phyloP scores from a whole-genome alignment of 2,329 filamentous ascomycete species.

The Aspergillus japonicus region DNA sequence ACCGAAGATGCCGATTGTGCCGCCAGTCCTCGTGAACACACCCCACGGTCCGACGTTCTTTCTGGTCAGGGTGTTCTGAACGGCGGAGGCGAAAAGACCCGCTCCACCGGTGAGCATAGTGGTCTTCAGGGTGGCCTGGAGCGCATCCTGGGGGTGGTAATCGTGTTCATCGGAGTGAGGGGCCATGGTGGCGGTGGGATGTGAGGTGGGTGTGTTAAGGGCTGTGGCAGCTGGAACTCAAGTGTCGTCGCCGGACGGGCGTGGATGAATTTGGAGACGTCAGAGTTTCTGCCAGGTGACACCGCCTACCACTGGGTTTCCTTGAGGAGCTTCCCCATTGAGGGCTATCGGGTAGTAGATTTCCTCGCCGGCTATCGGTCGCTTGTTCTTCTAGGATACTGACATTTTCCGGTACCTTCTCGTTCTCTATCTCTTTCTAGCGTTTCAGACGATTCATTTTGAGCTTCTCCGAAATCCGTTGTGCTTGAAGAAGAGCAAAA shows the following conservation, averaged over 20 bases:
- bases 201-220: conserved; percentile 10
- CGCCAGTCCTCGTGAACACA: conserved; percentile 75
- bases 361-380: not conserved
- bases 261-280: conserved; percentile 28
- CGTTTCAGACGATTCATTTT: too few relatives aligned
- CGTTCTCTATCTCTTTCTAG: too few relatives aligned
- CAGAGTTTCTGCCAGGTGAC: conserved; percentile 24
- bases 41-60: conserved; percentile 78
- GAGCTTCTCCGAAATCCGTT: not conserved
- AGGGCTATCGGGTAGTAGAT: conserved; percentile 9
- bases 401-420: not conserved
- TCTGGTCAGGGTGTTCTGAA: conserved; percentile 84
- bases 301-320: conserved; percentile 25
- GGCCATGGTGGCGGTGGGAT: conserved; percentile 48
- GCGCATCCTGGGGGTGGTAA: conserved; percentile 74
- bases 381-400: not conserved
- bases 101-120: conserved; percentile 63
- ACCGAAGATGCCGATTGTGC: conserved; percentile 70
- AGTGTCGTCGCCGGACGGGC: conserved; percentile 23
- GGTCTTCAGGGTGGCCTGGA: conserved; percentile 65
- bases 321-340: conserved; percentile 17
- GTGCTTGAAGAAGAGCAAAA: not conserved
- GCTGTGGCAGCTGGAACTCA: conserved; percentile 28
- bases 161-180: conserved; percentile 46
- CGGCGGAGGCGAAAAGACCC: conserved; percentile 70